Percentiles rank a stretch among this genome's conserved stretches.
Conservation (phyloP, 352 stramenopile species). For the Pythium oligandrum region DNA sequence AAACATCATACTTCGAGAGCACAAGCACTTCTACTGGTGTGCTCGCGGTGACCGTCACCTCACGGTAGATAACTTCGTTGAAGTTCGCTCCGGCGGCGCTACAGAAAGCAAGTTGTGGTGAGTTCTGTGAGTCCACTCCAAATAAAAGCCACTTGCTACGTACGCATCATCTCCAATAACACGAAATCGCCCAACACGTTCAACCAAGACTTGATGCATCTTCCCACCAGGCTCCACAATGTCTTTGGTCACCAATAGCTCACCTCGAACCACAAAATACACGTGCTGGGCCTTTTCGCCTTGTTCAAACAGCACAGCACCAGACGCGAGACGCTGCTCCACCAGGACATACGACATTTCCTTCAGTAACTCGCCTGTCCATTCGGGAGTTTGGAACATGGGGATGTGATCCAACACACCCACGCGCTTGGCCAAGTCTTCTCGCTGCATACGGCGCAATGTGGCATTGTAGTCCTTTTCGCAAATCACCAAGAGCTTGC, state of each 20-base stretch:
- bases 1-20: slow-evolving; percentile 78
- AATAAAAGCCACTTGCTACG: slow-evolving; percentile 7
- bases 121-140: not conserved
- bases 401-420: slow-evolving; percentile 57
- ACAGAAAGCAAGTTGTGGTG: slow-evolving; percentile 1
- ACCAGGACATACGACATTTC: slow-evolving; percentile 70
- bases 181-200: slow-evolving; percentile 50
- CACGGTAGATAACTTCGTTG: slow-evolving; percentile 57
- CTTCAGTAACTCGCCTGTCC: slow-evolving; percentile 62
- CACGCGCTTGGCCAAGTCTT: slow-evolving; percentile 54
- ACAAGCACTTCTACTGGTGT: slow-evolving; percentile 66
- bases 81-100: slow-evolving; percentile 60
- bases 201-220: slow-evolving; percentile 27
- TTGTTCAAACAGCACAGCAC: slow-evolving; percentile 45
- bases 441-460: slow-evolving; percentile 62
- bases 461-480: slow-evolving; percentile 74
- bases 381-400: slow-evolving; percentile 72
- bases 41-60: slow-evolving; percentile 56
- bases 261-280: slow-evolving; percentile 68
- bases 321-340: slow-evolving; percentile 49
- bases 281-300: slow-evolving; percentile 58
- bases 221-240: slow-evolving; percentile 27
- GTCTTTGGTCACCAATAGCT: slow-evolving; percentile 49
- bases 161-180: slow-evolving; percentile 74
- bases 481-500: slow-evolving; percentile 63